These are phyloP conservation scores for Trichosporon inkin DNA, from an alignment of 1,284 basidiomycete genomes.

Conservation along the genomic window DNA sequence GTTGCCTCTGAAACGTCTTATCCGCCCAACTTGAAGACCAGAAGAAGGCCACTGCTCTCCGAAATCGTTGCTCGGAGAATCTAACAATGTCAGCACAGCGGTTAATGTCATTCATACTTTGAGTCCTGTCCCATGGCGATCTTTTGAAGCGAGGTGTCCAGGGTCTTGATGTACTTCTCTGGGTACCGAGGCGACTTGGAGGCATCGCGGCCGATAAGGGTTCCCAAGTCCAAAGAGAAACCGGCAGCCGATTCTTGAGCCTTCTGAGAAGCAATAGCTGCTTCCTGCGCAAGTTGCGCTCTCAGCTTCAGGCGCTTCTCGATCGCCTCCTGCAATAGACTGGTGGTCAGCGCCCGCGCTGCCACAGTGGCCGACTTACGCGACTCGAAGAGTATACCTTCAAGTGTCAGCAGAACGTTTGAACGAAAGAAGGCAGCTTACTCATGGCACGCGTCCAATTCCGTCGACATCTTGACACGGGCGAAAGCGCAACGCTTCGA, in stretches of 20 bases:
- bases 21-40: slow-evolving; percentile 77
- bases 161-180: slow-evolving; percentile 80
- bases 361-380: slow-evolving; percentile 24
- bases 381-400: slow-evolving; percentile 40
- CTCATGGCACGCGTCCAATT: slow-evolving; percentile 6
- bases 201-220: slow-evolving; percentile 34
- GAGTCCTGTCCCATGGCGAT: slow-evolving; percentile 88
- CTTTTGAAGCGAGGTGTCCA: slow-evolving; percentile 78
- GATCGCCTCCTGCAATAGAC: slow-evolving; percentile 31
- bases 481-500: neutral
- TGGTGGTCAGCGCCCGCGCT: slow-evolving; percentile 12
- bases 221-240: slow-evolving; percentile 38
- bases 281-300: neutral
- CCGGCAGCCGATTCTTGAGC: slow-evolving; percentile 26
- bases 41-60: slow-evolving; percentile 82
- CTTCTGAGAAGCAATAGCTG: slow-evolving; percentile 8
- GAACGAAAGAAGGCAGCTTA: neutral
- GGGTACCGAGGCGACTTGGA: slow-evolving; percentile 80
- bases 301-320: slow-evolving; percentile 18
- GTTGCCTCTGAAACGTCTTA: slow-evolving; percentile 74
- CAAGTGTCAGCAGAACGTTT: neutral
- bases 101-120: slow-evolving; percentile 57
- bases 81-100: slow-evolving; percentile 49
- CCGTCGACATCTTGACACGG: slow-evolving; percentile 1
- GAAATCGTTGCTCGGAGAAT: slow-evolving; percentile 78